A percentile compares a stretch with the other conserved stretches of the same genome.
Evolutionary conservation across 805 yeast genomes (phyloP).

Genomic region (Schizosaccharomyces osmophilus): DNA sequence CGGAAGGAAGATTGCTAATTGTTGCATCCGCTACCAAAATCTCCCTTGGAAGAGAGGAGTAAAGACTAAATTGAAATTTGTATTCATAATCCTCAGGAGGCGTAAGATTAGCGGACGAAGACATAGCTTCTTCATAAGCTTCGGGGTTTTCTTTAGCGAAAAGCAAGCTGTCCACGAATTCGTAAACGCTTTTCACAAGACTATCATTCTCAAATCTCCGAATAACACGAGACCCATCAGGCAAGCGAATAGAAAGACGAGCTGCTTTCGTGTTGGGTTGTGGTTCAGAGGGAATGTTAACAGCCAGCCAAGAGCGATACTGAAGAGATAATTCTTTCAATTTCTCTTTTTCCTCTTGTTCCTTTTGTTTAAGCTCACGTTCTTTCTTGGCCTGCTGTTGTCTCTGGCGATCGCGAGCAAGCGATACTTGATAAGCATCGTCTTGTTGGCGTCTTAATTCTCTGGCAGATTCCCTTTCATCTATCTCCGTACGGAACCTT

Average conservation of each 20-base stretch:
- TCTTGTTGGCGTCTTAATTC: slow-evolving; percentile 53
- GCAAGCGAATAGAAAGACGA: neutral
- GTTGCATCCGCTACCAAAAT: slow-evolving; percentile 14
- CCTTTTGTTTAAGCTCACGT: slow-evolving; percentile 9
- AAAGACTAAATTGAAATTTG: slow-evolving; percentile 24
- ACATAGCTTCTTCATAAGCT: slow-evolving; percentile 8
- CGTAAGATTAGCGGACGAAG: slow-evolving; percentile 9
- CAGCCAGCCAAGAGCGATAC: slow-evolving; percentile 5
- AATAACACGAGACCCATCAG: neutral
- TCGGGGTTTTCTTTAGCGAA: slow-evolving; percentile 6
- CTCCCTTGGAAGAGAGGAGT: slow-evolving; percentile 33
- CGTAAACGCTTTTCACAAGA: neutral
- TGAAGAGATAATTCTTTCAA: slow-evolving; percentile 3
- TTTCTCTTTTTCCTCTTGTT: slow-evolving; percentile 8
- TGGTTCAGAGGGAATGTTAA: neutral
- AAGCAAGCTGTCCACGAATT: neutral
- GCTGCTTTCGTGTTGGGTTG: neutral
- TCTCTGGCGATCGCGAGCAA: slow-evolving; percentile 39
- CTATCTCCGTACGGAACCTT: slow-evolving; percentile 35
- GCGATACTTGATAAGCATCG: slow-evolving; percentile 44
- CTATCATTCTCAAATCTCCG: neutral
- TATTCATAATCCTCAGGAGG: slow-evolving; percentile 22
- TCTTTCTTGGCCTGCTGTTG: slow-evolving; percentile 13
- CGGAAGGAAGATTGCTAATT: slow-evolving; percentile 11
- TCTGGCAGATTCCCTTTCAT: slow-evolving; percentile 29